A percentile compares a stretch with the other conserved stretches of the same genome.
Evolutionary conservation across 176 grass and related monocot species (phyloP).

Genomic region (Carex pumila): DNA sequence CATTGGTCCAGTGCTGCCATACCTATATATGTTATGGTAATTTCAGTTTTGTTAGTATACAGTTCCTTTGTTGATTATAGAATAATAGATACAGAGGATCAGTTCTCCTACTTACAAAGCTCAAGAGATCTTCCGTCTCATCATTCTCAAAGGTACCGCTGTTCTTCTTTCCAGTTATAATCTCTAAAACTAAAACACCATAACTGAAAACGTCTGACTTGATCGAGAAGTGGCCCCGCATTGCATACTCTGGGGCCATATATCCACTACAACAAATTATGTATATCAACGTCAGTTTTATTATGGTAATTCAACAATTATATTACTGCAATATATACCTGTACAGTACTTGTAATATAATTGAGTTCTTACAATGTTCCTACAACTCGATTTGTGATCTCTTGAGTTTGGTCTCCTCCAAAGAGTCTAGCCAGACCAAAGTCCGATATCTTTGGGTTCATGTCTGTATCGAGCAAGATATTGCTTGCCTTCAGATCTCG

Average conservation of each 20-base stretch:
- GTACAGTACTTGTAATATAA: neutral
- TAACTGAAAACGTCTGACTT: constrained; percentile 30
- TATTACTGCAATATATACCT: neutral
- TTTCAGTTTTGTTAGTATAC: neutral
- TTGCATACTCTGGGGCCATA: constrained; percentile 27
- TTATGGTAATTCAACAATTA: neutral
- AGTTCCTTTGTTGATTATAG: neutral
- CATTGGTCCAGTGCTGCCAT: constrained; percentile 13
- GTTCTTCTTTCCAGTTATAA: constrained; percentile 25
- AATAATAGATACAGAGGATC: neutral
- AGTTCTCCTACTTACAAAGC: constrained; percentile 16
- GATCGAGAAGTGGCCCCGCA: constrained; percentile 21
- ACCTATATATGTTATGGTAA: neutral
- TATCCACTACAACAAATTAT: constrained; percentile 22
- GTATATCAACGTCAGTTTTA: neutral
- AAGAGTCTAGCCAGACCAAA: constrained; percentile 39
- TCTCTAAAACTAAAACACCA: constrained; percentile 27
- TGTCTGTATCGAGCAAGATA: constrained; percentile 28
- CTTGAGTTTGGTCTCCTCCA: constrained; percentile 33
- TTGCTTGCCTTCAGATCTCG: constrained; percentile 41
- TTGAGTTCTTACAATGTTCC: constrained; percentile 29
- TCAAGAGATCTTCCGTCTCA: constrained; percentile 16
- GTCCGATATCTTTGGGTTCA: constrained; percentile 37
- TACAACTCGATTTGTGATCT: constrained; percentile 18
- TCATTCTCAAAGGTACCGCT: neutral